phyloP scores from a whole-genome alignment of 192 early-diverging fungal genomes.

The Ramicandelaber brevisporus region DNA sequence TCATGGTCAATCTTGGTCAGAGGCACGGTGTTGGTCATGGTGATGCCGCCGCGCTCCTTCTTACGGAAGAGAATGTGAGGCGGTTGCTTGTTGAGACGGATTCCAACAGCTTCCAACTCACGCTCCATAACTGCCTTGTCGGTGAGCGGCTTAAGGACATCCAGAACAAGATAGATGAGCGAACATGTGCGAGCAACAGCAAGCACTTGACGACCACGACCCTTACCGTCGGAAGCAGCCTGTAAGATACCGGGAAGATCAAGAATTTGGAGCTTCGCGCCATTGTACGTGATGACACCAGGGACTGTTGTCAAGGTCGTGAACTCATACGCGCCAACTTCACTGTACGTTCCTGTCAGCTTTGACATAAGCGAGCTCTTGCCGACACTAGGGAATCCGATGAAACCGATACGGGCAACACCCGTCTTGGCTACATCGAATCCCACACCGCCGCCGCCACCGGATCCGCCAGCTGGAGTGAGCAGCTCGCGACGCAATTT shows the following conservation, averaged over 20 bases:
- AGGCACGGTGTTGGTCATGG: conserved; percentile 76
- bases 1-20: conserved; percentile 74
- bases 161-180: conserved; percentile 85
- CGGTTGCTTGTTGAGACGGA: conserved; percentile 87
- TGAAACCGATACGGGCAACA: conserved; percentile 93
- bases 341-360: conserved; percentile 85
- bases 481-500: conserved; percentile 88
- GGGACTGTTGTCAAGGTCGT: conserved; percentile 98
- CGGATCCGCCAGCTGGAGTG: conserved; percentile 56
- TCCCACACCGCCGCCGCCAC: conserved; percentile 70
- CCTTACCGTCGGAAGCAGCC: conserved; percentile 97
- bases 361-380: conserved; percentile 97
- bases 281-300: conserved; percentile 87
- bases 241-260: conserved; percentile 97
- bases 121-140: conserved; percentile 87
- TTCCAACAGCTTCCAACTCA: conserved; percentile 94
- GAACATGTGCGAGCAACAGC: conserved; percentile 94
- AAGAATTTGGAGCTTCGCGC: conserved; percentile 95
- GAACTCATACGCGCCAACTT: conserved; percentile 93
- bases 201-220: conserved; percentile 88
- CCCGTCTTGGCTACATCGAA: conserved; percentile 98
- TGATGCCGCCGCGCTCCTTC: conserved; percentile 97
- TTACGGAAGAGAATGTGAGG: conserved; percentile 88
- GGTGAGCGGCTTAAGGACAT: conserved; percentile 88
- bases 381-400: conserved; percentile 92